Conservation (phyloP, 495 filamentous ascomycete genomes). For the Neurospora sp. region DNA sequence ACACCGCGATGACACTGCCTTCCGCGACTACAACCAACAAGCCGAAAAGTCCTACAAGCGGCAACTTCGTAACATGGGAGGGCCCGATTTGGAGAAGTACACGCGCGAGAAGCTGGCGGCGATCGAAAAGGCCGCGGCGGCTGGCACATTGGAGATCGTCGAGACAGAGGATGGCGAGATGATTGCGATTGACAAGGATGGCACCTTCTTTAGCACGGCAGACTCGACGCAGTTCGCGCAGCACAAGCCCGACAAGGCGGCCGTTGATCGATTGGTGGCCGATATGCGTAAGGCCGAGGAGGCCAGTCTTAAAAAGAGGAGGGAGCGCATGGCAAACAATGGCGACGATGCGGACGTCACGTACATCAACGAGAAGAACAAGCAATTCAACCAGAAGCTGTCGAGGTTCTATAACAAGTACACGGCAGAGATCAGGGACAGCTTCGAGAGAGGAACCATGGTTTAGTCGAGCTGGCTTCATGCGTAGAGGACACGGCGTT, state of each 20-base stretch:
- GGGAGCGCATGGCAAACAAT: constrained; percentile 63
- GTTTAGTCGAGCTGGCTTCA: constrained; percentile 37
- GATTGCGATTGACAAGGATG: constrained; percentile 83
- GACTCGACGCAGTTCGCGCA: constrained; percentile 72
- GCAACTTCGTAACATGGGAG: constrained; percentile 62
- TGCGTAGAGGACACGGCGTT: background rate
- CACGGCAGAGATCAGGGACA: constrained; percentile 92
- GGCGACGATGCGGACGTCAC: constrained; percentile 80
- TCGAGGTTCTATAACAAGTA: constrained; percentile 97
- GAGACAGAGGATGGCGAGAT: constrained; percentile 92
- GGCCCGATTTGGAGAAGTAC: constrained; percentile 65
- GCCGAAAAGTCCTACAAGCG: constrained; percentile 88
- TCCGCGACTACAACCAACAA: constrained; percentile 81
- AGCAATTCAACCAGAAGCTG: constrained; percentile 98
- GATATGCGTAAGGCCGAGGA: constrained; percentile 88
- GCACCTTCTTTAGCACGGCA: constrained; percentile 78
- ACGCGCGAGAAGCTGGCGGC: constrained; percentile 75
- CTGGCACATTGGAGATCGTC: constrained; percentile 78
- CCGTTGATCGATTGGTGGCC: constrained; percentile 79
- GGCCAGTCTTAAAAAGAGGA: constrained; percentile 69
- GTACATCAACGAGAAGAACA: constrained; percentile 99
- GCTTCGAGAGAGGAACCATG: constrained; percentile 93
- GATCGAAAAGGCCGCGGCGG: constrained; percentile 70
- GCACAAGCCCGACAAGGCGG: constrained; percentile 79
- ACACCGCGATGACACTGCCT: constrained; percentile 76